phyloP scores from a whole-genome alignment of 2,329 filamentous ascomycete genomes.

The Fusarium torreyae region DNA sequence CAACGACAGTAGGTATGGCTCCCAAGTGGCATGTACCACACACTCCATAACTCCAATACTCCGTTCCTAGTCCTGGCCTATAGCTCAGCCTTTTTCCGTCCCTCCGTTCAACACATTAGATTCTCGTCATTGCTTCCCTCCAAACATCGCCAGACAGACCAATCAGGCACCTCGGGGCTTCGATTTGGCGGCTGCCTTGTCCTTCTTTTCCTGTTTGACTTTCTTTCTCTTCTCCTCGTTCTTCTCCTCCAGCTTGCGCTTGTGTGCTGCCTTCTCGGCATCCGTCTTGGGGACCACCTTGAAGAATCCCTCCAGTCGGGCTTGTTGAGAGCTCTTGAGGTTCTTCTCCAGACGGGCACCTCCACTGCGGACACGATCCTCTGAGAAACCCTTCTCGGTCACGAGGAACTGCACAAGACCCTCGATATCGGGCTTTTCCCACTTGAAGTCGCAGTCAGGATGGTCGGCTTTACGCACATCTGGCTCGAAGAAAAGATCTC shows the following conservation, averaged over 20 bases:
- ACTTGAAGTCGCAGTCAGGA: conserved; percentile 95
- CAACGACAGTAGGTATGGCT: not conserved
- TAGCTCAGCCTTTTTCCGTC: conserved; percentile 14
- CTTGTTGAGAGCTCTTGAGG: conserved; percentile 91
- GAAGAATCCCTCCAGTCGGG: conserved; percentile 95
- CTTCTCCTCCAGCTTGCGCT: conserved; percentile 95
- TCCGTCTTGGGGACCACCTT: conserved; percentile 92
- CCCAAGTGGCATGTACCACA: conserved; percentile 10
- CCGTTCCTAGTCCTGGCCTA: conserved; percentile 26
- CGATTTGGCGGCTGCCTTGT: conserved; percentile 91
- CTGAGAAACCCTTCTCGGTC: conserved; percentile 95
- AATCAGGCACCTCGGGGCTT: conserved; percentile 78
- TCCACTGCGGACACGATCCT: conserved; percentile 88
- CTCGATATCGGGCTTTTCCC: conserved; percentile 93
- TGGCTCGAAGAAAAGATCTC: conserved; percentile 91
- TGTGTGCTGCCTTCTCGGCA: conserved; percentile 85
- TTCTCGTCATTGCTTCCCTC: conserved; percentile 7
- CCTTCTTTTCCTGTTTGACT: conserved; percentile 93
- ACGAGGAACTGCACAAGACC: conserved; percentile 92
- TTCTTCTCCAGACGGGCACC: conserved; percentile 89
- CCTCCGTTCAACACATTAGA: conserved; percentile 10
- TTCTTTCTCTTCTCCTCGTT: conserved; percentile 95
- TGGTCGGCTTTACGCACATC: conserved; percentile 89
- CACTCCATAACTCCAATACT: conserved; percentile 45
- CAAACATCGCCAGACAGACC: not conserved